Percentiles rank a stretch among this genome's conserved stretches.
These are phyloP conservation scores for Lyophyllum atratum DNA, from an alignment of 768 basidiomycete genomes.

Conservation along the genomic window DNA sequence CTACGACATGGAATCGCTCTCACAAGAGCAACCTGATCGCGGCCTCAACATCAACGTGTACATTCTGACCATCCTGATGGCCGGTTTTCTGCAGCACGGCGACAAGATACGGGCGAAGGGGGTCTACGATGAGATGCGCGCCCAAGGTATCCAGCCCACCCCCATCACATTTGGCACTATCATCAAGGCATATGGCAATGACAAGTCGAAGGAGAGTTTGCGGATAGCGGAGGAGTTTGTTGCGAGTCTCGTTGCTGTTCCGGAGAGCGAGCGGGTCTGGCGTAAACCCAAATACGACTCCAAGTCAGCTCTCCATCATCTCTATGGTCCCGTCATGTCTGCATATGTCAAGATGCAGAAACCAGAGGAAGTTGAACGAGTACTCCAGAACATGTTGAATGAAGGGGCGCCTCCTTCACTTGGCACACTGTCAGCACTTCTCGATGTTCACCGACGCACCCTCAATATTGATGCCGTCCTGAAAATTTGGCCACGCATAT, in stretches of 20 bases:
- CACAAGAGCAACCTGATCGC: slow-evolving; percentile 32
- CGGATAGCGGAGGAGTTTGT: slow-evolving; percentile 69
- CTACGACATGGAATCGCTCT: slow-evolving; percentile 60
- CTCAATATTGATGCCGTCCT: slow-evolving; percentile 55
- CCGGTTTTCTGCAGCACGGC: slow-evolving; percentile 62
- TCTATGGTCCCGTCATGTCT: slow-evolving; percentile 65
- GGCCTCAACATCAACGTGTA: slow-evolving; percentile 52
- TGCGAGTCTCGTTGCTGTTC: slow-evolving; percentile 43
- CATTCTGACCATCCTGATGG: slow-evolving; percentile 74
- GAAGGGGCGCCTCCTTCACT: slow-evolving; percentile 61
- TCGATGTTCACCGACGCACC: slow-evolving; percentile 71
- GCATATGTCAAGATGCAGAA: slow-evolving; percentile 45
- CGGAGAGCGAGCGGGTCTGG: slow-evolving; percentile 39
- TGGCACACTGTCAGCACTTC: slow-evolving; percentile 58
- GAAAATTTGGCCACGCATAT: slow-evolving; percentile 69
- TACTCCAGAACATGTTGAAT: slow-evolving; percentile 53
- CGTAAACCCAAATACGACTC: slow-evolving; percentile 37
- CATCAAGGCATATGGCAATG: slow-evolving; percentile 59
- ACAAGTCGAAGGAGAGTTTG: slow-evolving; percentile 50
- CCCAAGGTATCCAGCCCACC: slow-evolving; percentile 63
- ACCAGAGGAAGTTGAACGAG: slow-evolving; percentile 54
- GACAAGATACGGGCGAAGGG: slow-evolving; percentile 56
- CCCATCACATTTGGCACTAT: slow-evolving; percentile 72
- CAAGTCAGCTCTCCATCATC: slow-evolving; percentile 45
- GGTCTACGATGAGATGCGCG: slow-evolving; percentile 72